phyloP scores from a whole-genome alignment of 2,329 filamentous ascomycete species.

The Colletotrichum orbiculare region DNA sequence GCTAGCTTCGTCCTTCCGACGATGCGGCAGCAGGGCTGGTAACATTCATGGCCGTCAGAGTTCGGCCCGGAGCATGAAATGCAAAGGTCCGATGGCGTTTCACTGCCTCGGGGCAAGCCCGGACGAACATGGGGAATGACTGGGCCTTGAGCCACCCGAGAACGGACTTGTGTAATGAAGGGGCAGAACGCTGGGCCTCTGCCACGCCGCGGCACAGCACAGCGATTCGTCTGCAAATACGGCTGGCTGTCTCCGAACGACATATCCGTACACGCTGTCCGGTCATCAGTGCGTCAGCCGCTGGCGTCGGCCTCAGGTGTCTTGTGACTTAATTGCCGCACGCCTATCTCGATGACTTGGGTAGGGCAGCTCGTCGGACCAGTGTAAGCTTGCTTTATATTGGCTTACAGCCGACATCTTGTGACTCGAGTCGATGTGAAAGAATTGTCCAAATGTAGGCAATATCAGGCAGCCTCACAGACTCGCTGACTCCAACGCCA shows the following conservation, averaged over 20 bases:
- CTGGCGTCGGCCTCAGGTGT: not conserved
- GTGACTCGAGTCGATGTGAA: conserved; percentile 22
- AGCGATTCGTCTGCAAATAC: not conserved
- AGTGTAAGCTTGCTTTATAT: not conserved
- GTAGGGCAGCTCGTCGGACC: conserved; percentile 5
- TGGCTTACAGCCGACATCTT: conserved; percentile 12
- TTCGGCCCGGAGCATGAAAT: conserved; percentile 26
- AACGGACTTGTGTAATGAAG: conserved; percentile 10
- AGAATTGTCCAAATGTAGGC: conserved; percentile 17
- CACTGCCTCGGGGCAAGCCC: conserved; percentile 10
- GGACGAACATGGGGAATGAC: conserved; percentile 16
- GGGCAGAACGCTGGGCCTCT: not conserved
- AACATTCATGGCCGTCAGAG: conserved; percentile 19
- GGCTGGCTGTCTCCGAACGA: not conserved
- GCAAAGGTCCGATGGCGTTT: conserved; percentile 30
- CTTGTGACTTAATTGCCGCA: not conserved
- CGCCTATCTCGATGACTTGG: not conserved
- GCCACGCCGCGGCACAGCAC: too few relatives aligned
- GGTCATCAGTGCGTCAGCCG: conserved; percentile 13
- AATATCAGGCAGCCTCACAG: conserved; percentile 33
- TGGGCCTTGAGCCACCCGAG: conserved; percentile 4
- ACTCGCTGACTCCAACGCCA: conserved; percentile 25
- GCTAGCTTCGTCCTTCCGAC: conserved; percentile 14
- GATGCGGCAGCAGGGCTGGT: conserved; percentile 10
- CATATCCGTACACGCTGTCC: not conserved